Base-by-base conservation (phyloP, 148 eudicot species). In the Silene latifolia region DNA sequence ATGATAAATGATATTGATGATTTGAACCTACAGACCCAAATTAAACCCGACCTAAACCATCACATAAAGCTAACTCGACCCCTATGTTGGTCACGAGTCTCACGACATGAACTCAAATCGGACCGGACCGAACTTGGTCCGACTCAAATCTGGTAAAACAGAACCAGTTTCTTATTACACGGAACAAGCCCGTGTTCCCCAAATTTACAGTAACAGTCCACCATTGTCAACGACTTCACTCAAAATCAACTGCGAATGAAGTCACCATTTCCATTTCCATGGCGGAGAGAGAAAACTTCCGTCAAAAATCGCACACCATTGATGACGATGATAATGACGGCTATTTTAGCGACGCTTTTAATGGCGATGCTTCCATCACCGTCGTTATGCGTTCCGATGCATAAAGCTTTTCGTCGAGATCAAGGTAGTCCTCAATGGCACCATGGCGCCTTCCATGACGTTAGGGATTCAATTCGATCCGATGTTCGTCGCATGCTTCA, bases 391-490 rank as follows among this genome's bases (percentile, higher is more conserved):
- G 70, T 47, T 69, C 67, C 90, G 24, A 88, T 85, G 42, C 86
- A 86, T 47, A 82, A 91, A 71, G 89, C 97, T 23, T 91, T 89
- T 72, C 78, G 93, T 68, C 72, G 98, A 76, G 97, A 91, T 72
- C 98, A 95, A 12, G 97, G 97, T 8, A 91, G 91, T 78, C 89
- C 96, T 69, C 91, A 90, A 74, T 94, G 98, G 98, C 98, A 94
- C 76, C 98, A 94, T 64, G 89, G 98, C 9, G 97, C 93, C 15
- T 94, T 94, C 63, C 98, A 91, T 15, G 96, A 94, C 46, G 93
- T 91, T 74, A 86, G 82, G 60, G 96, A 91, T 14, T 83, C 83
- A 51, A 81, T 94, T 67, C 90, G 95, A 83, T 94, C 98, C 8
- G 93, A 91, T 58, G 88, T 94, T 47, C 93, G 88, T 60, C 86